Evolutionary conservation across 495 filamentous ascomycete species (phyloP).

Genomic region (Penicillium samsonianum): DNA sequence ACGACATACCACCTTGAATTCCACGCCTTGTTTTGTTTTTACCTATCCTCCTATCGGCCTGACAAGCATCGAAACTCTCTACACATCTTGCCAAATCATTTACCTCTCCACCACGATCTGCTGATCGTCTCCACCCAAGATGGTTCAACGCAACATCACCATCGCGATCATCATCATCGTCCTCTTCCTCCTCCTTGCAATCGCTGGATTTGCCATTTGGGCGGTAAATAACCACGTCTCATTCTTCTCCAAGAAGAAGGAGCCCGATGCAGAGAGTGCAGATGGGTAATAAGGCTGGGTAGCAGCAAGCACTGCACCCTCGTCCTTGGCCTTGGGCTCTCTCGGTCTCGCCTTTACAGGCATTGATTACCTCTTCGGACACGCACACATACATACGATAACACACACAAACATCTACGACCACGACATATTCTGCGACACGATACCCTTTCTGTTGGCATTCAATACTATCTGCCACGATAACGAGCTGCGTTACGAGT

Average conservation of each 20-base stretch:
- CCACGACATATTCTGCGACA: conserved; percentile 12
- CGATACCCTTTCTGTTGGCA: conserved; percentile 18
- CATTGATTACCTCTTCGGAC: neutral
- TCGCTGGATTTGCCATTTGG: conserved; percentile 71
- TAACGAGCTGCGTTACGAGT: conserved; percentile 11
- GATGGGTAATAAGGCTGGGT: conserved; percentile 26
- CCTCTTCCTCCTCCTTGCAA: conserved; percentile 70
- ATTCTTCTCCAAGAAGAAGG: conserved; percentile 38
- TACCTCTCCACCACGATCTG: neutral
- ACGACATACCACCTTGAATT: neutral
- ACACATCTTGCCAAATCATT: neutral
- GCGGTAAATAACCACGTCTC: conserved; percentile 47
- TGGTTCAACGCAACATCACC: conserved; percentile 71
- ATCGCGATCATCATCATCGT: conserved; percentile 83
- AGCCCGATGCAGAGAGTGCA: conserved; percentile 46
- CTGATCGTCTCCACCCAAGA: conserved; percentile 27
- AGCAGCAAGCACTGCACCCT: neutral
- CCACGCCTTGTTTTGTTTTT: neutral
- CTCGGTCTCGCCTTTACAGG: neutral
- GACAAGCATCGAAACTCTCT: neutral
- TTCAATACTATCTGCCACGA: neutral
- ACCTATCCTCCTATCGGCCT: neutral
- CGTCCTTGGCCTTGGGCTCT: neutral
- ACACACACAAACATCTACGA: conserved; percentile 1
- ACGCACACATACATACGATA: neutral